Percentiles rank a stretch among this genome's conserved stretches.
These are phyloP conservation scores for Pulicaria dysenterica DNA, from an alignment of 129 eudicot genomes.

Conservation along the genomic window DNA sequence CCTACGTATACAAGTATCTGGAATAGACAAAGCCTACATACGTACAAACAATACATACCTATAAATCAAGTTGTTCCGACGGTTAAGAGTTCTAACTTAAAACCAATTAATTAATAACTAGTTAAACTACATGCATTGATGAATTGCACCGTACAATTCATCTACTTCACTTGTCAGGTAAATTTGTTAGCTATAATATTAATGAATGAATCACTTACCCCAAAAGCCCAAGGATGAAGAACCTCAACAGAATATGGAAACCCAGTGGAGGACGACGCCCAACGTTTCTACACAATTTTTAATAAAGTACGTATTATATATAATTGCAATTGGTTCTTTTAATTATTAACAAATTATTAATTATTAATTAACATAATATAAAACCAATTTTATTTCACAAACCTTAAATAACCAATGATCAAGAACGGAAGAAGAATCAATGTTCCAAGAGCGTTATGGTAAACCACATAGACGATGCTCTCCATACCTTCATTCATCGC, in stretches of 20 bases:
- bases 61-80: not conserved
- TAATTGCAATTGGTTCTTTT: too few relatives aligned
- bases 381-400: too few relatives aligned
- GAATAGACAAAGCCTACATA: slow-evolving; percentile 35
- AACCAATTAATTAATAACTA: too few relatives aligned
- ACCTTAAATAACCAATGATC: slow-evolving; percentile 3
- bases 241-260: slow-evolving; percentile 32
- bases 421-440: slow-evolving; percentile 33
- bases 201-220: slow-evolving; percentile 27
- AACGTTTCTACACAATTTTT: slow-evolving; percentile 18
- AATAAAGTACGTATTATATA: not conserved
- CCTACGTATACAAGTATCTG: slow-evolving; percentile 31
- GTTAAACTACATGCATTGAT: too few relatives aligned
- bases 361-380: too few relatives aligned
- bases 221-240: slow-evolving; percentile 42
- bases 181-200: not conserved
- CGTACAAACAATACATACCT: not conserved
- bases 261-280: slow-evolving; percentile 26
- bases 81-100: too few relatives aligned
- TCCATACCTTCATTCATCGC: slow-evolving; percentile 41
- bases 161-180: too few relatives aligned
- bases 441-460: slow-evolving; percentile 40
- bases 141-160: too few relatives aligned
- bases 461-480: slow-evolving; percentile 31
- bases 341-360: too few relatives aligned